Conservation (phyloP, 1,139 yeast genomes). For the Debaryomyces sp. region DNA sequence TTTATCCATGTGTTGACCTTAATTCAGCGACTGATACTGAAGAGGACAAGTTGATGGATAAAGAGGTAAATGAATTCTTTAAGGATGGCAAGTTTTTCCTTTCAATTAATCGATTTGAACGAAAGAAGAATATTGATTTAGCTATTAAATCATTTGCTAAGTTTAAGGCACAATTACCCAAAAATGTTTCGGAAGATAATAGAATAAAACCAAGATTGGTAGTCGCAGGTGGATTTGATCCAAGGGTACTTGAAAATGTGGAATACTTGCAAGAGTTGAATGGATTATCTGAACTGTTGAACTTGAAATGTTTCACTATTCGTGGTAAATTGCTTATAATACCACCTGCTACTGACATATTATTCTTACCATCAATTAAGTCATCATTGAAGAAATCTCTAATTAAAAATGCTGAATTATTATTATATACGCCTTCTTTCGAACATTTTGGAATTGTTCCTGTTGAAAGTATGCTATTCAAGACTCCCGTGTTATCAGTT, state of each 20-base stretch:
- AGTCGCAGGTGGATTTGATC: slow-evolving; percentile 92
- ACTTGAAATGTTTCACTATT: slow-evolving; percentile 51
- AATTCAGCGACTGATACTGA: slow-evolving; percentile 18
- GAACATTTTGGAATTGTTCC: slow-evolving; percentile 99
- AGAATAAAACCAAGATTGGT: slow-evolving; percentile 47
- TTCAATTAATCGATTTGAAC: slow-evolving; percentile 86
- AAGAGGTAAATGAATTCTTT: slow-evolving; percentile 34
- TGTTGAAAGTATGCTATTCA: slow-evolving; percentile 84
- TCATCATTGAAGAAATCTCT: slow-evolving; percentile 67
- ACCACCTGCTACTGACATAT: slow-evolving; percentile 51
- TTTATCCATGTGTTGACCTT: slow-evolving; percentile 85
- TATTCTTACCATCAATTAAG: slow-evolving; percentile 81
- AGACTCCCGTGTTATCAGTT: slow-evolving; percentile 83
- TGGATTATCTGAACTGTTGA: slow-evolving; percentile 45
- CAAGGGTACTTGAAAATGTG: slow-evolving; percentile 74
- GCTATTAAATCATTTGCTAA: slow-evolving; percentile 69
- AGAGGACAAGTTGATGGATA: slow-evolving; percentile 21
- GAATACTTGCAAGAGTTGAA: slow-evolving; percentile 67
- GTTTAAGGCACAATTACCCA: slow-evolving; percentile 22
- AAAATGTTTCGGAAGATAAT: slow-evolving; percentile 7
- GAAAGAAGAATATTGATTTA: slow-evolving; percentile 77
- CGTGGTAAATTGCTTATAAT: slow-evolving; percentile 44
- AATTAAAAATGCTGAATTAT: slow-evolving; percentile 55
- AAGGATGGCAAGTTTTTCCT: slow-evolving; percentile 49
- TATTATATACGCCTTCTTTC: slow-evolving; percentile 84